Percentiles rank a stretch among this genome's conserved stretches.
phyloP scores from a whole-genome alignment of 352 stramenopile species.

The Globisporangium spinosum region DNA sequence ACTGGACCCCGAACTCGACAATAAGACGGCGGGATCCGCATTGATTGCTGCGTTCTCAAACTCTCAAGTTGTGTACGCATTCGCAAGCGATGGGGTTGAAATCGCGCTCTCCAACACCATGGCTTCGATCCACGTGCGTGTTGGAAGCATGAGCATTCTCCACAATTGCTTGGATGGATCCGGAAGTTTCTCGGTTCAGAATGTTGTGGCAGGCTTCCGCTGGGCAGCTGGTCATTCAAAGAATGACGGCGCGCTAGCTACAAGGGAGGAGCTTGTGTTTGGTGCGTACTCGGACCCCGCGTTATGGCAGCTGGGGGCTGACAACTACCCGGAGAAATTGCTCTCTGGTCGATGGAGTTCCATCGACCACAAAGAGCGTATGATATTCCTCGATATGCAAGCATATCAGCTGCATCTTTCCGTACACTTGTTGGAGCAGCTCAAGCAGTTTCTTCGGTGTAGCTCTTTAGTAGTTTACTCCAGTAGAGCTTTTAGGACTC shows the following conservation, averaged over 20 bases:
- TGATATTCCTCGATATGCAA: constrained; percentile 69
- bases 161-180: constrained; percentile 25
- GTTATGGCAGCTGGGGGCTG: constrained; percentile 64
- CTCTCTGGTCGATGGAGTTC: constrained; percentile 56
- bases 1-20: not conserved
- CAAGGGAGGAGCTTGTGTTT: constrained; percentile 63
- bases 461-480: not conserved
- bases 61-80: constrained; percentile 17
- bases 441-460: constrained; percentile 27
- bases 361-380: constrained; percentile 29
- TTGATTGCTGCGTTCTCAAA: not conserved
- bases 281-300: constrained; percentile 59
- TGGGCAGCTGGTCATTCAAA: not conserved
- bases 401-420: constrained; percentile 68
- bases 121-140: constrained; percentile 52
- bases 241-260: not conserved
- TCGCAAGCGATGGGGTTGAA: constrained; percentile 57
- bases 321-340: constrained; percentile 71
- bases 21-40: not conserved
- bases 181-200: constrained; percentile 56
- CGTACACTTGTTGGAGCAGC: constrained; percentile 34
- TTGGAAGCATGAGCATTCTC: constrained; percentile 38
- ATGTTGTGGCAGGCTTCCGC: constrained; percentile 51
- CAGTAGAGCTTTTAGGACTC: not conserved
- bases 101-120: constrained; percentile 26